Conservation (phyloP, 805 yeast genomes). For the Wickerhamiella azyma region DNA sequence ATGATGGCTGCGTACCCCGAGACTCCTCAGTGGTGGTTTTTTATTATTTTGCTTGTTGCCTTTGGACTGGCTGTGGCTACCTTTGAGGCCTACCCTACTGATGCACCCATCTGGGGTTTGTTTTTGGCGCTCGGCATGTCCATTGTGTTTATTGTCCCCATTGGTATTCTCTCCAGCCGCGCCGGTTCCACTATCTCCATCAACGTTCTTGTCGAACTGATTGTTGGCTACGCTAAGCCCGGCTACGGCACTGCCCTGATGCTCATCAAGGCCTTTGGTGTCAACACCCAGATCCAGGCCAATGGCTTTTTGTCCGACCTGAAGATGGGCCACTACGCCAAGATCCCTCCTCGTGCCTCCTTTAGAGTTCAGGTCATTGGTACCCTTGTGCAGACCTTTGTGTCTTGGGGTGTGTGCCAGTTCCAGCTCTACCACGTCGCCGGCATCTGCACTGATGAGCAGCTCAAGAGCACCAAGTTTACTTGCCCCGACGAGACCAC, state of each 20-base stretch:
- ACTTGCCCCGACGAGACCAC: slow-evolving; percentile 29
- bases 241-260: slow-evolving; percentile 5
- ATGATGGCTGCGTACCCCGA: slow-evolving; percentile 38
- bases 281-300: slow-evolving; percentile 50
- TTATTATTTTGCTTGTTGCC: slow-evolving; percentile 25
- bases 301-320: slow-evolving; percentile 40
- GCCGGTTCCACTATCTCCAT: slow-evolving; percentile 48
- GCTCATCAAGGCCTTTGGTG: slow-evolving; percentile 44
- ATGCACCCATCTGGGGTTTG: slow-evolving; percentile 27
- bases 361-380: slow-evolving; percentile 29
- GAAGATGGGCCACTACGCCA: slow-evolving; percentile 34
- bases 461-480: slow-evolving; percentile 27
- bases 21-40: slow-evolving; percentile 41
- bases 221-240: slow-evolving; percentile 54
- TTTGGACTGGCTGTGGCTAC: neutral
- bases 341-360: slow-evolving; percentile 31
- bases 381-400: slow-evolving; percentile 30
- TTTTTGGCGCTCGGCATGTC: slow-evolving; percentile 44
- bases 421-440: slow-evolving; percentile 32
- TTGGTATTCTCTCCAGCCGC: slow-evolving; percentile 45
- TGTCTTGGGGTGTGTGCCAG: slow-evolving; percentile 30
- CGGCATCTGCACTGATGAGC: slow-evolving; percentile 34
- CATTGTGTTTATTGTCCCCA: slow-evolving; percentile 46
- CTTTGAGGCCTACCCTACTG: neutral
- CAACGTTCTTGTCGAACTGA: slow-evolving; percentile 48